Evolutionary conservation across 495 filamentous ascomycete species (phyloP), one percentile per base, ranked within the genome.

Genomic region (Podospora sp.): DNA sequence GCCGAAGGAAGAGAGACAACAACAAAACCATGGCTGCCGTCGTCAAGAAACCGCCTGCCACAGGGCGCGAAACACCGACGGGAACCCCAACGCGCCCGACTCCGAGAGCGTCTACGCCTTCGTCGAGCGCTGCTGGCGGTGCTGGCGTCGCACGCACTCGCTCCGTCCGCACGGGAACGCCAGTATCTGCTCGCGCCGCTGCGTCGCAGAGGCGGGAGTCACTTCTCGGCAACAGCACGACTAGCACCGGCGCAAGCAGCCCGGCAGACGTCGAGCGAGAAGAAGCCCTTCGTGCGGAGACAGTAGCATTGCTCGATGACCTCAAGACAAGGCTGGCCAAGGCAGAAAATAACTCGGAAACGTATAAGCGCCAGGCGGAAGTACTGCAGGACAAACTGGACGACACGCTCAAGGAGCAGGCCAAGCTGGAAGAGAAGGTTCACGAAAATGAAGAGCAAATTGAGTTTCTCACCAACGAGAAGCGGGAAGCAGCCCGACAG

Each of bases 331-430:
- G 93, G 46, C 80, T 97, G 50, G 86, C 89, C 71, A 92, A 91
- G 74, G 90, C 93, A 16, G 94, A 97, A 76, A 84, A 78, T 5
- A 84, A 86, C 20, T 90, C 91, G 11, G 92, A 96, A 69, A 88
- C 95, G 68, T 90, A 89, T 72, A 88, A 88, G 77, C 92, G 92
- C 70, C 92, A 98, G 77, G 79, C 90, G 25, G 91, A 93, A 65
- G 88, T 96, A 12, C 76, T 98, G 35, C 93, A 97, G 80, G 87
- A 89, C 71, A 88, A 90, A 68, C 85, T 98, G 1, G 93, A 97
- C 69, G 95, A 99, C 69, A 87, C 93, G 27, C 72, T 91, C 36
- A 86, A 86, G 62, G 93, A 97, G 73, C 93, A 97, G 70, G 86
- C 85, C 59, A 91, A 90, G 78, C 76, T 97, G 63, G 95, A 99